phyloP scores from a whole-genome alignment of 306 rosid species.

The Acacia acuminata region DNA sequence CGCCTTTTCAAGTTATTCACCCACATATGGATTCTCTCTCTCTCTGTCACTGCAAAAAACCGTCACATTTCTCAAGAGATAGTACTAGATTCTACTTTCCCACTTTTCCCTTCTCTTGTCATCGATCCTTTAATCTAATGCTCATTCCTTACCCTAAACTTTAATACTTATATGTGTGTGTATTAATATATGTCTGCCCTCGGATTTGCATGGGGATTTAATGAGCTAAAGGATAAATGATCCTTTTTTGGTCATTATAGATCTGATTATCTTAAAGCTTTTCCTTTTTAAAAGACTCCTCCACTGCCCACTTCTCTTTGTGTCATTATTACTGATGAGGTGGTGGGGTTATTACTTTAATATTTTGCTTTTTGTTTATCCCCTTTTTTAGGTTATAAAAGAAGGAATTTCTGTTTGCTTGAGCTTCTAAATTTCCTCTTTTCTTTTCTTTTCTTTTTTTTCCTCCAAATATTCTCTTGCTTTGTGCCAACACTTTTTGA shows the following conservation, averaged over 20 bases:
- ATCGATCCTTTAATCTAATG: conserved; percentile 21
- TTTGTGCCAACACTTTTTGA: conserved; percentile 50
- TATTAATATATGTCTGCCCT: background rate
- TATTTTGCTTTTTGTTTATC: conserved; percentile 42
- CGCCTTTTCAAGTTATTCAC: conserved; percentile 69
- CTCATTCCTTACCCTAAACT: background rate
- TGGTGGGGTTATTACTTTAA: conserved; percentile 55
- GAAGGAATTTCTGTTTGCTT: conserved; percentile 65
- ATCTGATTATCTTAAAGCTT: conserved; percentile 29
- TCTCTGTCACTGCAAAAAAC: conserved; percentile 56
- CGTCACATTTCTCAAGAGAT: conserved; percentile 82
- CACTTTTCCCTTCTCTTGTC: conserved; percentile 57
- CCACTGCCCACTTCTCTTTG: conserved; percentile 55
- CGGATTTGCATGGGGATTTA: conserved; percentile 52
- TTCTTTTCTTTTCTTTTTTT: background rate
- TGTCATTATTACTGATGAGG: conserved; percentile 70
- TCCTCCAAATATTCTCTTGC: conserved; percentile 13
- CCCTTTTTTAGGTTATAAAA: conserved; percentile 46
- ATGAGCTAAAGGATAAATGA: conserved; percentile 28
- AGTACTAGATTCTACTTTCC: conserved; percentile 68
- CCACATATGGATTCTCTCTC: conserved; percentile 65
- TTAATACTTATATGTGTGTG: background rate
- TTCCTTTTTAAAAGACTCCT: conserved; percentile 44
- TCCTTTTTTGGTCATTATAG: conserved; percentile 40
- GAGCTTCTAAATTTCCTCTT: conserved; percentile 45